Base-by-base conservation (phyloP, 257 asterid genomes). In the Coffea canephora region DNA sequence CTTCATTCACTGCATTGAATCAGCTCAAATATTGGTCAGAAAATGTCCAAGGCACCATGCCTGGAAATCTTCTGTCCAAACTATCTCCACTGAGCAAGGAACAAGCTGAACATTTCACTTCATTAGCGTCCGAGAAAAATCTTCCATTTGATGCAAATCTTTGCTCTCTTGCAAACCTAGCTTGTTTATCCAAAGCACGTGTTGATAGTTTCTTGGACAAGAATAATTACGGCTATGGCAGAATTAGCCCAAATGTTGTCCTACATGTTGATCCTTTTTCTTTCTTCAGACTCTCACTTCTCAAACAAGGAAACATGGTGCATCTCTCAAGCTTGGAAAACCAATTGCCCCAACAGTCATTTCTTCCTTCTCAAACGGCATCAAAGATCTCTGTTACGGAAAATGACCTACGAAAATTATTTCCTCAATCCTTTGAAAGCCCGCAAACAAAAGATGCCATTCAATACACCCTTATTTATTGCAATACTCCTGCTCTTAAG, bases 281-380 rank as follows among this genome's bases (percentile, higher is more conserved):
- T 21, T 86, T 82, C 73, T 88, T 86, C 54, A 82, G 88, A 71
- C 70, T 79, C 41, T 84, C 87, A 13, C n/a, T 57, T 15, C 25
- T 75, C 68, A 78, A 71, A 69, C 50, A 78, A 19, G 84, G 85
- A 15, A 81, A 80, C 78, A 57, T 23, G 49, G 5, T 86, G 10
- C 81, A 84, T 71, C 87, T 89, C 31, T 79, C 90, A 10, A 75
- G 73, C 21, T 76, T 89, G 48, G 39, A 80, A 1, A 83, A 81
- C 15, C 76, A 80, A 6, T 75, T 75, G 41, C 88, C 92, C 1
- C 73, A 45, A 9, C 84, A 87, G 5, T 46, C 89, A 4, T 89
- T 89, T 77, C 89, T 89, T 15, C 91, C 92, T 14, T 45, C 69
- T 31, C 76, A 68, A 43, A 82, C 87, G 8, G 87, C 85, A 3